These are phyloP conservation scores for Salix dunnii DNA, from an alignment of 345 rosid species.

Conservation along the genomic window DNA sequence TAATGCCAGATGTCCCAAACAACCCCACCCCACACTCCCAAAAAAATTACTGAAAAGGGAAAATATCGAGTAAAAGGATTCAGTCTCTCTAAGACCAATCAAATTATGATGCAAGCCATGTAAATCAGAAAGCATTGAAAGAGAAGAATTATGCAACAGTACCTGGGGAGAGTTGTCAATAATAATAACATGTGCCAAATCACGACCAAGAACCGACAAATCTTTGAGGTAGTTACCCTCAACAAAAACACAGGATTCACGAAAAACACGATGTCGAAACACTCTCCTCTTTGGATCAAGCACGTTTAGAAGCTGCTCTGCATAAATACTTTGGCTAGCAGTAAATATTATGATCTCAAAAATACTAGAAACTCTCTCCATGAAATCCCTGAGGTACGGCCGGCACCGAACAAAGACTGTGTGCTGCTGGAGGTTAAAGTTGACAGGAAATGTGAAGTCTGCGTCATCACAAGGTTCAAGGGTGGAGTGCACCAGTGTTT, in stretches of 20 bases:
- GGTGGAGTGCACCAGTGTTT: constrained; percentile 92
- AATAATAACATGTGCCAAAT: constrained; percentile 75
- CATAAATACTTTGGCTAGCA: constrained; percentile 97
- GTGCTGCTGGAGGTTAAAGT: constrained; percentile 79
- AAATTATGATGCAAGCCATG: not conserved
- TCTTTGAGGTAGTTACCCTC: constrained; percentile 97
- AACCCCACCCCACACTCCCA: not conserved
- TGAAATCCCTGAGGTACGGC: constrained; percentile 79
- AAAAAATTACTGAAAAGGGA: not conserved
- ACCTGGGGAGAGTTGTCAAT: constrained; percentile 99
- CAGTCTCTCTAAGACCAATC: not conserved
- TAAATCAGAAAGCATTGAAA: not conserved
- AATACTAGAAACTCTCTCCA: constrained; percentile 78
- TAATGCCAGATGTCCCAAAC: not conserved
- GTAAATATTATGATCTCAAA: constrained; percentile 96
- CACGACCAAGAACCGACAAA: constrained; percentile 92
- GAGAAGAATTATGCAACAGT: constrained; percentile 4
- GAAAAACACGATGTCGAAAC: constrained; percentile 89
- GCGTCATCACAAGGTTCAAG: constrained; percentile 80
- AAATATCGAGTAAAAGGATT: not conserved
- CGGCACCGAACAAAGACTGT: constrained; percentile 89
- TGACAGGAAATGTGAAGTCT: constrained; percentile 90
- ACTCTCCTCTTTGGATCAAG: constrained; percentile 96
- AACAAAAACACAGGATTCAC: constrained; percentile 91
- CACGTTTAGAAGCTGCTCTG: constrained; percentile 91